These are phyloP conservation scores for Geotrichum fermentans DNA, from an alignment of 1,139 yeast species.

Conservation along the genomic window DNA sequence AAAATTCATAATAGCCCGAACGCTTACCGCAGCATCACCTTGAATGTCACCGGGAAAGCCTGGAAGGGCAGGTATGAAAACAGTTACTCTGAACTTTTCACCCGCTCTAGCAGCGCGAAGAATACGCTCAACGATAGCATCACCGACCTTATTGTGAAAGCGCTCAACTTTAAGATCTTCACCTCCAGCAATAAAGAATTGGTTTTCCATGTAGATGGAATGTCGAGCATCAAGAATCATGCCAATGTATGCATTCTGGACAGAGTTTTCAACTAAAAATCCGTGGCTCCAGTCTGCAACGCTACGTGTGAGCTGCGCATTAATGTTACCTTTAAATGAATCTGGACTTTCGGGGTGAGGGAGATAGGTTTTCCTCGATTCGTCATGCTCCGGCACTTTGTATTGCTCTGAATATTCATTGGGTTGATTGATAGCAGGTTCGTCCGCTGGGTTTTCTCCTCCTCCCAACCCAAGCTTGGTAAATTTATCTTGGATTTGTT, in stretches of 20 bases:
- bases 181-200: slow-evolving; percentile 23
- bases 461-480: slow-evolving; percentile 11
- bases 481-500: slow-evolving; percentile 4
- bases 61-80: slow-evolving; percentile 23
- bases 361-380: slow-evolving; percentile 9
- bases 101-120: slow-evolving; percentile 20
- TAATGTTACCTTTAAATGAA: slow-evolving; percentile 16
- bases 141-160: slow-evolving; percentile 22
- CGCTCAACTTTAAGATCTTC: slow-evolving; percentile 14
- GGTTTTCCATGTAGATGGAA: slow-evolving; percentile 23
- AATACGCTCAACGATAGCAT: slow-evolving; percentile 22
- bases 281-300: slow-evolving; percentile 23
- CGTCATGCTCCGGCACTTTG: slow-evolving; percentile 14
- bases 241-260: slow-evolving; percentile 22
- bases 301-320: slow-evolving; percentile 20
- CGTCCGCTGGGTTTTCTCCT: neutral
- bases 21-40: slow-evolving; percentile 20
- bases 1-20: slow-evolving; percentile 23
- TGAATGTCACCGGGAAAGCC: slow-evolving; percentile 23
- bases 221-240: slow-evolving; percentile 21
- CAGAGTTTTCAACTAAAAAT: slow-evolving; percentile 19
- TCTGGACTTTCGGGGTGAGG: slow-evolving; percentile 19
- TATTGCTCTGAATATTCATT: slow-evolving; percentile 13
- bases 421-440: slow-evolving; percentile 1
- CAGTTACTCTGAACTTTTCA: slow-evolving; percentile 16